Evolutionary conservation across 2,329 filamentous ascomycete species (phyloP), one percentile per base, ranked within the genome.

Genomic region (Penicillium digitatum): DNA sequence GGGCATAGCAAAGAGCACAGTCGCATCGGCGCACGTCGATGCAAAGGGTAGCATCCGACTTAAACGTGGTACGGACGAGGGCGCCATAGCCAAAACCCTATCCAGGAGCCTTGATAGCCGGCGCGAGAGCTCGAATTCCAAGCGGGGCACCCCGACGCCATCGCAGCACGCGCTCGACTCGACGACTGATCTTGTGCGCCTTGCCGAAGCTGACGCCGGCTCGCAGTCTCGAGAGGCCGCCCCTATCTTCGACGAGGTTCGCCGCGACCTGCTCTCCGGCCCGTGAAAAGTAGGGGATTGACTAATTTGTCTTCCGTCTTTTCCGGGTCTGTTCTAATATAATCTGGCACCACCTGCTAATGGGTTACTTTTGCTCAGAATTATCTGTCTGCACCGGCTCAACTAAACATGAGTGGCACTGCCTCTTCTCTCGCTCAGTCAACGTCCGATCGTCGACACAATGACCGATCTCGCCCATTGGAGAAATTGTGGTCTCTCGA

Each of bases 41-140:
- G 94, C 90, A 2, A 87, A 87, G 67, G 94, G 90, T 18, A 91
- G 72, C 56, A 79, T 76, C 59, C 76, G 75, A n/a, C 63, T 78
- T 37, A 77, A 77, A 54, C 73, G 75, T 43, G 76, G 80, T 29
- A 77, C 81, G 14, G 84, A 82, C 56, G 87, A 88, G 55, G 87
- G 87, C 61, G 87, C 85, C 24, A 87, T 89, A 47, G 89, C 87
- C 66, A 88, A 87, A 74, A 90, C 87, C 6, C 77, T 92, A 14
- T 92, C 87, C 56, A 95, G 90, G 76, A 96, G 90, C 70, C 82
- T 97, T 26, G 92, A 96, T 71, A 95, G 89, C 73, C 86, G 93
- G 49, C 87, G 93, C 40, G 95, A 90, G 70, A 96, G 92, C 73
- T 89, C 88, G 14, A 87, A 83, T 51, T 95, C 89, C 55, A 92